Conservation (phyloP, 73 alveolate species). For the Symbiodinium pilosum region DNA sequence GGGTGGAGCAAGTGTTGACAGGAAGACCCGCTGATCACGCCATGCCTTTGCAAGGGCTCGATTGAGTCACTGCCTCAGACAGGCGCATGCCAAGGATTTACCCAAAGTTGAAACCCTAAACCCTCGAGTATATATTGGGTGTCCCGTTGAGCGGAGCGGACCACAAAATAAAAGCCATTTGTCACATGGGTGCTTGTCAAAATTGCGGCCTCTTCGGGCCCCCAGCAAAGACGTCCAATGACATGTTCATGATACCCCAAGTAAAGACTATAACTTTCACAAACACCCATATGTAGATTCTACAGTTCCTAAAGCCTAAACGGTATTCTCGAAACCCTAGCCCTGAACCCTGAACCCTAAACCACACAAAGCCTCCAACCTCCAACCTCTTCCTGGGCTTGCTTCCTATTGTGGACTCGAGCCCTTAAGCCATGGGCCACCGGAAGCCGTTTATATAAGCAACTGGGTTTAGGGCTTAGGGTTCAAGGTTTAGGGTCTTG, state of each 20-base stretch:
- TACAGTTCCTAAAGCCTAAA: not conserved
- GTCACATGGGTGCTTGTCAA: not conserved
- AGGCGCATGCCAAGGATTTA: too few species aligned
- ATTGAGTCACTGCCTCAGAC: conserved; percentile 32
- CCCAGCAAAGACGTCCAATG: too few species aligned
- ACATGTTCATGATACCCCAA: too few species aligned
- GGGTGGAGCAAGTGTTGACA: not conserved
- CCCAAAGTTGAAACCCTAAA: too few species aligned
- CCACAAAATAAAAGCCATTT: not conserved
- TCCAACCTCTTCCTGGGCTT: not conserved
- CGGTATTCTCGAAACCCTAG: not conserved
- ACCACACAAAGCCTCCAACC: not conserved
- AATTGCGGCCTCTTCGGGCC: too few species aligned
- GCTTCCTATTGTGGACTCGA: not conserved
- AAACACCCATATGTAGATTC: too few species aligned
- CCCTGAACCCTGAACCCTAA: not conserved
- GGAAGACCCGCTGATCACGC: conserved; percentile 91
- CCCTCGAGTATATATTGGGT: too few species aligned
- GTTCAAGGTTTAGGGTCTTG: not conserved
- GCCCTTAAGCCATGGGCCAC: not conserved
- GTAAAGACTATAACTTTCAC: too few species aligned
- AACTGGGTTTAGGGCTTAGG: not conserved
- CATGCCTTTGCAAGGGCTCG: conserved; percentile 88
- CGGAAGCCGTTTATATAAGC: not conserved
- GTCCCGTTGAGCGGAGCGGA: not conserved